These are phyloP conservation scores for Amanita polypyramis DNA, from an alignment of 768 basidiomycete species.

Conservation along the genomic window DNA sequence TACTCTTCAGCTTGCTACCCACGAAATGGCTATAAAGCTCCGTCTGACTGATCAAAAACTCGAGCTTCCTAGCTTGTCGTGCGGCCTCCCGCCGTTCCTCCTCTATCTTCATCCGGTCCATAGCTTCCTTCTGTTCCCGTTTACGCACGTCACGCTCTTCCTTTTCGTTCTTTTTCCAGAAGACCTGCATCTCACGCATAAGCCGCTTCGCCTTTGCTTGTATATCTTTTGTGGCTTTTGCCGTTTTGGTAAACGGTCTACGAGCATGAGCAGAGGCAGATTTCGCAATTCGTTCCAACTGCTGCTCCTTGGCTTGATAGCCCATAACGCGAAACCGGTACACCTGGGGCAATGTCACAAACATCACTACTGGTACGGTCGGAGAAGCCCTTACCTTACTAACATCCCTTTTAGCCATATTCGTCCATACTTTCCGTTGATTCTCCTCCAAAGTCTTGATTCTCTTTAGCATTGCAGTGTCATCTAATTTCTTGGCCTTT, in stretches of 20 bases:
- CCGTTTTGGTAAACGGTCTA: slow-evolving; percentile 60
- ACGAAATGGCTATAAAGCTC: slow-evolving; percentile 99
- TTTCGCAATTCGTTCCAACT: slow-evolving; percentile 68
- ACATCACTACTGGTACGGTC: neutral
- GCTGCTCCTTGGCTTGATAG: slow-evolving; percentile 54
- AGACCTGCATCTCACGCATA: slow-evolving; percentile 93
- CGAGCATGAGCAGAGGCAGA: slow-evolving; percentile 71
- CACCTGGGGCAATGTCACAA: slow-evolving; percentile 35
- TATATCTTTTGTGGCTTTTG: slow-evolving; percentile 71
- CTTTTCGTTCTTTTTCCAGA: slow-evolving; percentile 98
- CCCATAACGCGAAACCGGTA: slow-evolving; percentile 68
- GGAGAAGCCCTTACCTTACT: slow-evolving; percentile 50
- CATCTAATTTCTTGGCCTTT: slow-evolving; percentile 71
- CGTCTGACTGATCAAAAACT: slow-evolving; percentile 97
- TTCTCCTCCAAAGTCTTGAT: slow-evolving; percentile 72
- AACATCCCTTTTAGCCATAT: slow-evolving; percentile 76
- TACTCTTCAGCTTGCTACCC: slow-evolving; percentile 90
- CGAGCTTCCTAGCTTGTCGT: slow-evolving; percentile 89
- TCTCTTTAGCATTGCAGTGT: slow-evolving; percentile 59
- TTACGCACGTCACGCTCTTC: slow-evolving; percentile 89
- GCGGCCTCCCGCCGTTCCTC: slow-evolving; percentile 92
- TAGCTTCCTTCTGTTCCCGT: slow-evolving; percentile 90
- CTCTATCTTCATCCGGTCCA: slow-evolving; percentile 77
- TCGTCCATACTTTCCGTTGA: slow-evolving; percentile 84
- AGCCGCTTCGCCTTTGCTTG: slow-evolving; percentile 80